Percentiles rank a stretch among this genome's conserved stretches.
Conservation (phyloP, 495 filamentous ascomycete species). For the Penicillium lagena region DNA sequence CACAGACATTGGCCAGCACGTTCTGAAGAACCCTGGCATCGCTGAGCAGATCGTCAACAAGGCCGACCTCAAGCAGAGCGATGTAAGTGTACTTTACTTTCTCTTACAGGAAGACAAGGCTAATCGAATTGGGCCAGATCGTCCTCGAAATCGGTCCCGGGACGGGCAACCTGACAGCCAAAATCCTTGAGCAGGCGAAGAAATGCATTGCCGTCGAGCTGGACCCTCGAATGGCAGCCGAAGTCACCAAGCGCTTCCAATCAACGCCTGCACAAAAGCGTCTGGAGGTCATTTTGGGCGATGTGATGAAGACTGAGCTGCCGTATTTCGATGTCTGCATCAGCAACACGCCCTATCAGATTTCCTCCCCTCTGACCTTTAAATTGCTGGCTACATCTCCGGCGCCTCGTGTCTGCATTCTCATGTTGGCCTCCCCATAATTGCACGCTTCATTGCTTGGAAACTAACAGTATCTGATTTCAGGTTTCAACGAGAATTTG, state of each 20-base stretch:
- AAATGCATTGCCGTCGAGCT: conserved; percentile 87
- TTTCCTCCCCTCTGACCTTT: conserved; percentile 82
- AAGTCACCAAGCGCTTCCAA: conserved; percentile 91
- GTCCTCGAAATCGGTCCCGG: conserved; percentile 74
- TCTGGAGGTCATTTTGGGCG: conserved; percentile 79
- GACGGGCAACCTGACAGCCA: conserved; percentile 82
- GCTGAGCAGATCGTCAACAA: conserved; percentile 82
- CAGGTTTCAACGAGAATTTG: conserved; percentile 64
- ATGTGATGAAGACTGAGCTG: conserved; percentile 86
- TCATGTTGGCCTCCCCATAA: conserved; percentile 58
- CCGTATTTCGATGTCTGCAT: conserved; percentile 90
- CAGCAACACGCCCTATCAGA: conserved; percentile 91
- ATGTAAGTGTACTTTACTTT: conserved; percentile 38
- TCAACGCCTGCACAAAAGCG: conserved; percentile 73
- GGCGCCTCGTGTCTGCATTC: conserved; percentile 68
- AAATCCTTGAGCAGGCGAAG: conserved; percentile 80
- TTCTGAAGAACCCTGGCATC: conserved; percentile 92
- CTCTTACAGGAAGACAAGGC: too few relatives aligned
- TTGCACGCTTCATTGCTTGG: not conserved
- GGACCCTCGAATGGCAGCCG: conserved; percentile 94
- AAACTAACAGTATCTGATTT: not conserved
- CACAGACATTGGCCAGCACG: conserved; percentile 82
- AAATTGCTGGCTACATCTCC: conserved; percentile 79
- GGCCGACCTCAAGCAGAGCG: conserved; percentile 81
- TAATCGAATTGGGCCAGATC: conserved; percentile 22